Base-by-base conservation (phyloP, 345 rosid genomes). In the Salix brachista region DNA sequence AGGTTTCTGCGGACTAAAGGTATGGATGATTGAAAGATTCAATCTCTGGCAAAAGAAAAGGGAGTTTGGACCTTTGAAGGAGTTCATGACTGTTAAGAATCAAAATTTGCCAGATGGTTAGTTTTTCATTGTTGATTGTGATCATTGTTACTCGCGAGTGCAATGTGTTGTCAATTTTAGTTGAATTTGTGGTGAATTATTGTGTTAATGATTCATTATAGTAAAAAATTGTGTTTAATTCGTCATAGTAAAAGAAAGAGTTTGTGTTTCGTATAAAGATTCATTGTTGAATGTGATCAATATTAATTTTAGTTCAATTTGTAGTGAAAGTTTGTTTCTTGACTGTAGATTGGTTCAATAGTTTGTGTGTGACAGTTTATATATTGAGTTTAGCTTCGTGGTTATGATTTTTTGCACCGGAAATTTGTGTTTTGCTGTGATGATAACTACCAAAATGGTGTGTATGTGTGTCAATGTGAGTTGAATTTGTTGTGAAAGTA, bases 1-100 rank as follows among this genome's bases (percentile, higher is more conserved):
- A 75, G 77, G 84, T 73, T 83, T 91, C 36, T 75, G 83, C 73
- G 90, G 89, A 41, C 84, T 90, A 54, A 89, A 89, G 75, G 73
- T 76, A 14, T 79, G 85, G 87, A 77, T 83, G 70, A 71, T 77
- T 52, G 72, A 85, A 74, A 88, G 85, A 72, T 50, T 86, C 64
- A 84, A 86, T 14, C 67, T 78, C 73, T 75, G 69, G 72, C 83
- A 80, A 56, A 71, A 41, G 32, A 83, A 46, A 19, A 83, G 73
- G 54, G 85, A 79, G 32, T 60, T 18, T 74, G 80, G 75, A 46
- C 80, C 72, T 67, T 58, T 69, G 19, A 81, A 82, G 19, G 88
- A 85, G 75, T 84, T 81, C 58, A 78, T 50, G 80, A 83, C 76
- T 75, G 68, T 84, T 30, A 83, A 72, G 73, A 85, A 77, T 76